Percentiles rank a stretch among this genome's conserved stretches.
These are phyloP conservation scores for Leccinum fuscescens DNA, from an alignment of 1,284 basidiomycete genomes.

Conservation along the genomic window DNA sequence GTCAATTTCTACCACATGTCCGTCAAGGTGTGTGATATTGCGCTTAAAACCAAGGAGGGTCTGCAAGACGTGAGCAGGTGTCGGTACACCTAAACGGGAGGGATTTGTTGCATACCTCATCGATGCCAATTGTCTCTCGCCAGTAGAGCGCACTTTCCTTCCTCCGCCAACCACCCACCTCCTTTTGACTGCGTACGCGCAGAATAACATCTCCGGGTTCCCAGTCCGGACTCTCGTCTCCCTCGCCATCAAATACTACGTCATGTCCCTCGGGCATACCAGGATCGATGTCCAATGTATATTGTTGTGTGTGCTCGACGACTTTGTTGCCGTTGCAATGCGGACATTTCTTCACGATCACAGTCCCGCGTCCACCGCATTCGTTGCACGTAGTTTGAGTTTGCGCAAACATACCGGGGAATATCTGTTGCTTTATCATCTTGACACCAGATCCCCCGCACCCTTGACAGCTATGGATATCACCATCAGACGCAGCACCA, in stretches of 20 bases:
- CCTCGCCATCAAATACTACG: slow-evolving; percentile 88
- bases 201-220: slow-evolving; percentile 90
- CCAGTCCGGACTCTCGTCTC: slow-evolving; percentile 91
- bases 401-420: slow-evolving; percentile 92
- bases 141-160: slow-evolving; percentile 90
- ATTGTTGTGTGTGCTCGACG: slow-evolving; percentile 78
- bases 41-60: slow-evolving; percentile 80
- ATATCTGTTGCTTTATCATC: slow-evolving; percentile 87
- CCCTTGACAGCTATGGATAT: slow-evolving; percentile 78
- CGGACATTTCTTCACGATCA: slow-evolving; percentile 75
- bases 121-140: slow-evolving; percentile 84
- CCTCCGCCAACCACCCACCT: slow-evolving; percentile 77
- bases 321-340: slow-evolving; percentile 84
- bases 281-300: slow-evolving; percentile 77
- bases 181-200: slow-evolving; percentile 72
- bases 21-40: slow-evolving; percentile 89
- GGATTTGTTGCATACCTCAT: slow-evolving; percentile 65
- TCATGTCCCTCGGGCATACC: slow-evolving; percentile 92
- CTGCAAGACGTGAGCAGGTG: slow-evolving; percentile 37
- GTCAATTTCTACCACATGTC: slow-evolving; percentile 70
- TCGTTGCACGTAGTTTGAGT: slow-evolving; percentile 75
- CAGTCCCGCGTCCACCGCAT: slow-evolving; percentile 79
- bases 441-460: slow-evolving; percentile 87
- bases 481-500: slow-evolving; percentile 82
- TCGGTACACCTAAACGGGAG: not conserved